Conservation (phyloP, 1,284 basidiomycete genomes). For the Naganishia sp. region DNA sequence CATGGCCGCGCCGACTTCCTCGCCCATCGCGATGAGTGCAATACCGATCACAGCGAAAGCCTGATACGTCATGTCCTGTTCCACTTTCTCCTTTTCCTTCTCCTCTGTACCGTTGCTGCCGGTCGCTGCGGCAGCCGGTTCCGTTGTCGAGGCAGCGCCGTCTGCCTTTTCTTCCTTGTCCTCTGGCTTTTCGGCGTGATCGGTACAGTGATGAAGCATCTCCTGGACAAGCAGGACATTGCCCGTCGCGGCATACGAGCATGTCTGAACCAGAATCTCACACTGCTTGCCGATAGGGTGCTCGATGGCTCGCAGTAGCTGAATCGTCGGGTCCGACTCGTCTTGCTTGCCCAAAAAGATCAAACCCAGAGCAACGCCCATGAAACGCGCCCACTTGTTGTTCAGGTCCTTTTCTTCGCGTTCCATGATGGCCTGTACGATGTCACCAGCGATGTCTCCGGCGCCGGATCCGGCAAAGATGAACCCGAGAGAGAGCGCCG, state of each 20-base stretch:
- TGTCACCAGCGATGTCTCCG: conserved; percentile 86
- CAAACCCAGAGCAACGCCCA: conserved; percentile 85
- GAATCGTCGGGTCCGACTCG: conserved; percentile 89
- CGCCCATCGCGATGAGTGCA: conserved; percentile 95
- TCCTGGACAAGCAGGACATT: conserved; percentile 93
- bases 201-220: conserved; percentile 91
- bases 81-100: conserved; percentile 60
- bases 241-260: conserved; percentile 91
- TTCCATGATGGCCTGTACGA: conserved; percentile 88
- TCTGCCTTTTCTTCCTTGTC: conserved; percentile 41
- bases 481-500: conserved; percentile 87
- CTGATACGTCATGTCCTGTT: conserved; percentile 79
- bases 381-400: conserved; percentile 92
- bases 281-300: conserved; percentile 90
- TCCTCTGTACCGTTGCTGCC: conserved; percentile 32
- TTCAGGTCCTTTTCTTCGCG: conserved; percentile 72
- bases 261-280: conserved; percentile 89
- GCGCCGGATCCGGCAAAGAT: conserved; percentile 95
- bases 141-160: conserved; percentile 33
- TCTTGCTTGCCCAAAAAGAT: conserved; percentile 90
- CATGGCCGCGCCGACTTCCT: conserved; percentile 98
- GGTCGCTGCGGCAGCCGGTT: conserved; percentile 22
- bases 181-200: conserved; percentile 69
- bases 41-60: conserved; percentile 93
- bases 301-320: conserved; percentile 92